phyloP scores from a whole-genome alignment of 306 rosid species.

The Citrullus mucosospermus region DNA sequence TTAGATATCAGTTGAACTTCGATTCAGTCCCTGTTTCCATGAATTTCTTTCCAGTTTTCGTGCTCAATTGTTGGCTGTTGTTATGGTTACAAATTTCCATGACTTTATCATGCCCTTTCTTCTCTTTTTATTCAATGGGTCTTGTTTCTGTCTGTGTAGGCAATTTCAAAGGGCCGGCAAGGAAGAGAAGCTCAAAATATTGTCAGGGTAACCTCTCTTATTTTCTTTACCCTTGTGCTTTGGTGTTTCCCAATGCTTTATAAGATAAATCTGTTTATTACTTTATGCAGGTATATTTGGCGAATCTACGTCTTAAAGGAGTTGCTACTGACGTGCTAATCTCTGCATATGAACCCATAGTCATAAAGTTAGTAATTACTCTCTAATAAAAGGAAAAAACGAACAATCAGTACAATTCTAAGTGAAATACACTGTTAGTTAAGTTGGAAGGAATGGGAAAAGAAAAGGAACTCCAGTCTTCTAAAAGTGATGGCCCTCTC shows the following conservation, averaged over 20 bases:
- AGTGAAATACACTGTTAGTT: not conserved
- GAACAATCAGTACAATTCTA: not conserved
- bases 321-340: slow-evolving; percentile 69
- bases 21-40: not conserved
- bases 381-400: not conserved
- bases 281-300: slow-evolving; percentile 62
- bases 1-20: not conserved
- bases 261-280: not conserved
- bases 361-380: slow-evolving; percentile 52
- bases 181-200: slow-evolving; percentile 96
- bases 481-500: too few species aligned
- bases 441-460: not conserved
- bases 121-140: not conserved
- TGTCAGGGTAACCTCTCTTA: slow-evolving; percentile 44
- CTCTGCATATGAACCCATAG: slow-evolving; percentile 78
- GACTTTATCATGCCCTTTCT: not conserved
- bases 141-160: slow-evolving; percentile 17
- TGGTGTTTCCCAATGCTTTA: slow-evolving; percentile 8
- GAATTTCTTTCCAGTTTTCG: not conserved
- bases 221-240: not conserved
- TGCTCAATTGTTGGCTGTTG: not conserved
- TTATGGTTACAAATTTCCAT: not conserved
- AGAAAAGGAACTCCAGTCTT: too few species aligned
- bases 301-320: slow-evolving; percentile 69
- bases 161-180: slow-evolving; percentile 81